A percentile compares a stretch with the other conserved stretches of the same genome.
Evolutionary conservation across 495 filamentous ascomycete genomes (phyloP).

Genomic region (Neurospora sp.): DNA sequence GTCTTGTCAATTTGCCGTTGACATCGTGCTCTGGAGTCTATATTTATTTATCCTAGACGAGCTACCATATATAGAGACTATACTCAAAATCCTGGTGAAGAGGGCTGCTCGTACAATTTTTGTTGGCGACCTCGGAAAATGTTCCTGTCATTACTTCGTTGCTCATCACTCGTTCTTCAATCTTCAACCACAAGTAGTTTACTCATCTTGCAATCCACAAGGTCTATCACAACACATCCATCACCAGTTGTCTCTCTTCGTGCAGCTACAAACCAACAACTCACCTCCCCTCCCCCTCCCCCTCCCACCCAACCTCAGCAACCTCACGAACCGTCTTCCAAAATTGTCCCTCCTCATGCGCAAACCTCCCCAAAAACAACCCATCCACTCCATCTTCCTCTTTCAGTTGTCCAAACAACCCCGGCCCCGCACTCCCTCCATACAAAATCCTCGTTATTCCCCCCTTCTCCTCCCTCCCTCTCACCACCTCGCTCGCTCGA

Average conservation of each 20-base stretch:
- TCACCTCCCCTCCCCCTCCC: background rate
- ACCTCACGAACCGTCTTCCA: conserved; percentile 61
- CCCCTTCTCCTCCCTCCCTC: conserved; percentile 31
- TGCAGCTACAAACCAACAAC: background rate
- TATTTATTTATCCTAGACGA: too few species aligned
- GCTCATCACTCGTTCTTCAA: background rate
- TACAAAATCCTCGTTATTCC: conserved; percentile 59
- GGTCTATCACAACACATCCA: background rate
- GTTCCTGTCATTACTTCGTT: background rate
- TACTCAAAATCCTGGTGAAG: background rate
- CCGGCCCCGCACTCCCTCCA: conserved; percentile 71
- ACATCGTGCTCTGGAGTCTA: too few species aligned
- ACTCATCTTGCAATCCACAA: background rate
- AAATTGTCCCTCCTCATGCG: conserved; percentile 61
- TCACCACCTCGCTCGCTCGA: conserved; percentile 33
- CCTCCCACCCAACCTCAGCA: conserved; percentile 14
- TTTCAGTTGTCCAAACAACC: conserved; percentile 54
- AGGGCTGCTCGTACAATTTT: background rate
- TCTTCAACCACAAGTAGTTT: background rate
- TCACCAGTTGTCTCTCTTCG: background rate
- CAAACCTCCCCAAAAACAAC: conserved; percentile 74
- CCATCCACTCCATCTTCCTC: conserved; percentile 56
- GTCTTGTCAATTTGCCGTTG: too few species aligned
- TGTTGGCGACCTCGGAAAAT: background rate
- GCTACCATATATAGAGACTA: background rate